Evolutionary conservation across 2,329 filamentous ascomycete genomes (phyloP).

Genomic region (Rachicladosporium sp.): DNA sequence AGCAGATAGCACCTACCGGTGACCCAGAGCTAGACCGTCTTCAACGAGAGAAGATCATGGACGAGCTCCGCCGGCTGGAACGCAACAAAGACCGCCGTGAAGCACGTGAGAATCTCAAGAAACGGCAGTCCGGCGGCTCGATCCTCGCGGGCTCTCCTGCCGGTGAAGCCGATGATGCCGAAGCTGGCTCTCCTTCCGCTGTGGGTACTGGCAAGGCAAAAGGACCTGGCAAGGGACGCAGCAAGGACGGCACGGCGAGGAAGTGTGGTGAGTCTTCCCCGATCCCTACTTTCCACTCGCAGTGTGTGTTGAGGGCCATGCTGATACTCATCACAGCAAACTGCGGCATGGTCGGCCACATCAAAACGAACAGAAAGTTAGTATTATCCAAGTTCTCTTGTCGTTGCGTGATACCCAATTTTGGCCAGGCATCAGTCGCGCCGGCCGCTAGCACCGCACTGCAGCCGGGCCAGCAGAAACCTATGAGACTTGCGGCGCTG

Average conservation of each 20-base stretch:
- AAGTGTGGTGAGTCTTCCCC: conserved; percentile 53
- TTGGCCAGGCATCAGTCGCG: neutral
- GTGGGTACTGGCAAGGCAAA: too few relatives aligned
- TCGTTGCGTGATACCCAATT: conserved; percentile 2
- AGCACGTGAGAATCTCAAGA: conserved; percentile 82
- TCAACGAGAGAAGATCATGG: conserved; percentile 45
- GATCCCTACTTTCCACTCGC: too few relatives aligned
- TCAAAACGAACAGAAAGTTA: conserved; percentile 98
- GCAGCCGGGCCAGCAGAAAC: neutral
- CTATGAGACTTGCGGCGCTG: neutral
- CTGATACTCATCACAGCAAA: conserved; percentile 43
- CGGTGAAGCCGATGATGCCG: conserved; percentile 29
- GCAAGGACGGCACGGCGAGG: conserved; percentile 58
- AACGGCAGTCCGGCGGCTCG: conserved; percentile 15
- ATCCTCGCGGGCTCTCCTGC: too few relatives aligned
- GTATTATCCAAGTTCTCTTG: conserved; percentile 21
- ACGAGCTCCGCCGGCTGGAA: conserved; percentile 71
- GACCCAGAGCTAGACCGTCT: conserved; percentile 54
- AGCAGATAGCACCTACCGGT: conserved; percentile 40
- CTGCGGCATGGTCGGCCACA: conserved; percentile 91
- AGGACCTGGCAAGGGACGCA: conserved; percentile 23
- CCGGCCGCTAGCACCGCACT: neutral
- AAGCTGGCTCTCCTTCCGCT: conserved; percentile 33
- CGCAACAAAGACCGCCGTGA: conserved; percentile 85
- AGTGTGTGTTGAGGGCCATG: too few relatives aligned